Base-by-base conservation (phyloP, 257 asterid genomes). In the Capsicum chinense region DNA sequence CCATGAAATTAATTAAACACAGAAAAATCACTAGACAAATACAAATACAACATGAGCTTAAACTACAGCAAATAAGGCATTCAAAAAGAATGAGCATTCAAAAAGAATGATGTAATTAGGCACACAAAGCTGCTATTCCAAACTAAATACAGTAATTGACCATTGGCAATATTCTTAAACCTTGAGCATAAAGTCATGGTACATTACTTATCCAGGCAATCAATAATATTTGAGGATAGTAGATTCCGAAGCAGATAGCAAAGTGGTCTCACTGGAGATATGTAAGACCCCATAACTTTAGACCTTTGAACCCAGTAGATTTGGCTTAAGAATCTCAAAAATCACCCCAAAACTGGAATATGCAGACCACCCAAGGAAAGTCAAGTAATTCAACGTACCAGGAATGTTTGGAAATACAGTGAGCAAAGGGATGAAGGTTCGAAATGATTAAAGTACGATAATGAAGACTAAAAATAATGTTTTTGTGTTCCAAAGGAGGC, bases 1-100 rank as follows among this genome's bases (percentile, higher is more conserved):
- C 59, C 59, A 82, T 14, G 73, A 58, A 69, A 79, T 85, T 47
- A 85, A 44, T 56, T n/a, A 58, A 57, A 71, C 79, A 81, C 13
- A 21, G 13, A 83, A 83, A 70, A 33, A 63, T 39, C 42, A 79
- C 35, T 52, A 26, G 66, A 63, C 70, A 48, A 33, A 67, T 58
- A 42, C 81, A 14, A 21, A n/a, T 33, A 19, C 59, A 66, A 21
- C 19, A 52, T 4, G 63, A 56, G 17, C 35, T 19, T 47, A 15
- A 35, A 11, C 39, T 57, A 81, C 26, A 82, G 80, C 50, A 33
- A 68, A 52, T 47, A 13, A 58, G 66, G 54, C 58, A 44, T 59
- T 10, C 60, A 47, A 59, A 79, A 68, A 35, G 54, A 44, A 17
- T 50, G 16, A 7, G 54, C 58, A 44, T 59, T 10, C 60, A 47